Evolutionary conservation across 768 basidiomycete genomes (phyloP), one percentile per base, ranked within the genome.

Genomic region (Strobilomyces dryophilus): DNA sequence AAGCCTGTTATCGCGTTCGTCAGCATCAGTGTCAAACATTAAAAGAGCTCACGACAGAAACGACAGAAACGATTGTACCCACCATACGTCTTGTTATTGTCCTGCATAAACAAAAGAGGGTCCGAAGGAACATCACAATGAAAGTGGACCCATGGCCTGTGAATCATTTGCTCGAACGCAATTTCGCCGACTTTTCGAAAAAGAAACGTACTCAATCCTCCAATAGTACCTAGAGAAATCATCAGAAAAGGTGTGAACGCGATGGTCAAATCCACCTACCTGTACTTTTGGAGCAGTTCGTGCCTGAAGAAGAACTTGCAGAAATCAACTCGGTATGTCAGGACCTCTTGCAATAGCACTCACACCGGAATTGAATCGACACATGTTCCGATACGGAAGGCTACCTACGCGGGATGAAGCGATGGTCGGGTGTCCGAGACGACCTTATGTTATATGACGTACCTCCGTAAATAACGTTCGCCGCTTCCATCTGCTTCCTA

Each of bases 351-450:
- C 7, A 2, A 9, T 24, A 10, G 21, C 4, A 71, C 79, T 61
- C 56, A 85, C 82, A 1, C 83, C 85, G 2, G 83, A 85, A 63
- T 87, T 85, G 72, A 79, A 89, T 18, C 87, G 75, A 67, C 87
- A 89, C 87, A 89, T 87, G 57, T 87, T 85, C 17, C 85, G 77
- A 58, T 89, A 87, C 3, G 71, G 17, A 32, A 57, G 45, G 54
- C 56, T 51, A 31, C 54, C 56, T 63, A 21, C 4, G 46, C 5
- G 35, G 21, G 39, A 41, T 47, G 17, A 35, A 9, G 26, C 7
- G 2, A 45, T 29, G n/a, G 29, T 18, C 34, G 14, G 7, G 34
- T 24, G 24, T 37, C 27, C 12, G 51, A 46, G 17, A 2, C n/a
- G 17, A 18, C 17, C 6, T 14, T 7, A 27, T 29, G 18, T 5